These are phyloP conservation scores for Penicillium fimorum DNA, from an alignment of 495 filamentous ascomycete genomes.

Conservation along the genomic window DNA sequence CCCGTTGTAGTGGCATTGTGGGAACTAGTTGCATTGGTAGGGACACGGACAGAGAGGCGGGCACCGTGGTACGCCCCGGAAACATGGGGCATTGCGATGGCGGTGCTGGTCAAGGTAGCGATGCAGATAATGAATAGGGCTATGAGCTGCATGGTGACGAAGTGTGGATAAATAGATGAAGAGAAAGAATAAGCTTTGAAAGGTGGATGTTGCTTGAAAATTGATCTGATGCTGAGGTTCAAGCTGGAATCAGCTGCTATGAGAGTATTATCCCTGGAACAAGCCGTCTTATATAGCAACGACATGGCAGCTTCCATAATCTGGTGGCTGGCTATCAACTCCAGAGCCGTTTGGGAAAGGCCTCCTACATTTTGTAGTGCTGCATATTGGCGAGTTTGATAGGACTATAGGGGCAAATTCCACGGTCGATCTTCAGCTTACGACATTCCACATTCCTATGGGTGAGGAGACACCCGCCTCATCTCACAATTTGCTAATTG, in stretches of 20 bases:
- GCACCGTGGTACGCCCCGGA: conserved; percentile 24
- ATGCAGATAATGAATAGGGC: conserved; percentile 18
- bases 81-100: conserved; percentile 21
- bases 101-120: conserved; percentile 23
- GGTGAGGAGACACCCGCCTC: background rate
- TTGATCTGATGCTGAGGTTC: background rate
- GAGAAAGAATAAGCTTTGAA: background rate
- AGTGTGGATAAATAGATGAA: background rate
- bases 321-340: conserved; percentile 1
- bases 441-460: conserved; percentile 11
- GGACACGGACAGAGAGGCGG: conserved; percentile 17
- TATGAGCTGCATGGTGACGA: conserved; percentile 26
- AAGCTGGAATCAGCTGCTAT: background rate
- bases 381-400: background rate
- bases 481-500: background rate
- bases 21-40: conserved; percentile 18
- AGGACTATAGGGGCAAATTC: background rate
- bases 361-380: conserved; percentile 9
- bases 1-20: conserved; percentile 24
- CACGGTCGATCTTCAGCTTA: background rate
- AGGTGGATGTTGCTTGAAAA: background rate
- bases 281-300: conserved; percentile 3
- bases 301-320: background rate
- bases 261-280: background rate
- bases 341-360: background rate